These are phyloP conservation scores for Trapa incisa DNA, from an alignment of 345 rosid species.

Conservation along the genomic window DNA sequence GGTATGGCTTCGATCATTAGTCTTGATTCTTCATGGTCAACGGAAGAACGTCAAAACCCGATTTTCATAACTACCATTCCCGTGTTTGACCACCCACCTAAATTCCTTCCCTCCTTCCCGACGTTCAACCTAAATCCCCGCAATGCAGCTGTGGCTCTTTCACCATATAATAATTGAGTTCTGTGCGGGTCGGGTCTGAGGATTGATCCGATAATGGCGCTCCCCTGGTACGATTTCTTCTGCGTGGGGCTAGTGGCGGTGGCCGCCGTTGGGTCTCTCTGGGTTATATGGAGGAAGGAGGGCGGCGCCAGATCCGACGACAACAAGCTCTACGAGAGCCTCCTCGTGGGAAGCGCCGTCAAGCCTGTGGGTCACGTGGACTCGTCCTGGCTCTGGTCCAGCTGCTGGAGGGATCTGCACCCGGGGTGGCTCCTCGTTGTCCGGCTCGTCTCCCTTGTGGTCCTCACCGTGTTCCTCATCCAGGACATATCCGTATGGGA, in stretches of 20 bases:
- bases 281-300: constrained; percentile 14
- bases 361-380: constrained; percentile 14
- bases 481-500: constrained; percentile 68
- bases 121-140: neutral
- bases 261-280: constrained; percentile 8
- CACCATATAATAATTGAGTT: too few species aligned
- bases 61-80: constrained; percentile 33
- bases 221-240: constrained; percentile 11
- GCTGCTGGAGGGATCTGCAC: constrained; percentile 69
- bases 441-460: constrained; percentile 44
- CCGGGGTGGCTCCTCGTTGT: constrained; percentile 66
- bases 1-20: too few species aligned
- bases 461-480: constrained; percentile 41
- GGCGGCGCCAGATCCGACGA: constrained; percentile 15
- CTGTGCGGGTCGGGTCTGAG: neutral
- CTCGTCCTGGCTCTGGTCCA: constrained; percentile 41
- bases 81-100: neutral
- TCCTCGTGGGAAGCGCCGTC: constrained; percentile 6
- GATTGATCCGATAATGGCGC: constrained; percentile 4
- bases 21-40: too few species aligned
- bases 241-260: constrained; percentile 13
- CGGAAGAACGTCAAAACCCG: constrained; percentile 9
- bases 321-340: constrained; percentile 14
- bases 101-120: neutral
- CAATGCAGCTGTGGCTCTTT: neutral